Conservation (phyloP, 441 rosid genomes). For the Isatis lusitanica region DNA sequence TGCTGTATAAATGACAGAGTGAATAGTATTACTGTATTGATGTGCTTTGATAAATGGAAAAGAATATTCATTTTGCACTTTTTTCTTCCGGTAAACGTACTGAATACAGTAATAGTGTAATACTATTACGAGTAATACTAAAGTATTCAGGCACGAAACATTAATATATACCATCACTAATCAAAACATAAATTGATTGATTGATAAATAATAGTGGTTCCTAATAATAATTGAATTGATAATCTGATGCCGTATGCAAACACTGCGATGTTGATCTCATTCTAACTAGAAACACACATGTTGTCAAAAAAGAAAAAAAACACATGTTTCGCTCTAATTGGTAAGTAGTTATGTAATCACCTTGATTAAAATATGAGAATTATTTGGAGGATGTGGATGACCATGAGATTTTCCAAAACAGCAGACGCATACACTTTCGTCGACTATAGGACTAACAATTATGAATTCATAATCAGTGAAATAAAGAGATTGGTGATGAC, state of each 20-base stretch:
- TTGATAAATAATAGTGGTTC: not conserved
- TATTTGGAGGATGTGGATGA: not conserved
- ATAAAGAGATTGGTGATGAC: not conserved
- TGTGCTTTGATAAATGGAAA: not conserved
- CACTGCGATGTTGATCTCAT: not conserved
- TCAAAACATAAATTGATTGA: conserved; percentile 10
- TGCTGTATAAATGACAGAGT: not conserved
- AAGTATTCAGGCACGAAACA: not conserved
- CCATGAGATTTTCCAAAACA: not conserved
- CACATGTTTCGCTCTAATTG: conserved; percentile 1
- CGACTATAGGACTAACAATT: no score
- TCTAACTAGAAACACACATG: no score
- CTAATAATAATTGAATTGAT: not conserved
- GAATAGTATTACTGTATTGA: no score
- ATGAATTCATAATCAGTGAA: no score
- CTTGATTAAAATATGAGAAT: not conserved
- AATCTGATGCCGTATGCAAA: not conserved
- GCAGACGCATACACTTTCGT: not conserved
- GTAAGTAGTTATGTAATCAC: conserved; percentile 18
- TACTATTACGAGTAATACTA: no score
- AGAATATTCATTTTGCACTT: not conserved
- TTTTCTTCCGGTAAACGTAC: not conserved
- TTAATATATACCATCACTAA: not conserved
- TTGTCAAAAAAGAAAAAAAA: no score
- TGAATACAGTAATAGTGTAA: no score